These are phyloP conservation scores for Leccinum brunneo-olivaceum DNA, from an alignment of 1,284 basidiomycete genomes.

Conservation along the genomic window DNA sequence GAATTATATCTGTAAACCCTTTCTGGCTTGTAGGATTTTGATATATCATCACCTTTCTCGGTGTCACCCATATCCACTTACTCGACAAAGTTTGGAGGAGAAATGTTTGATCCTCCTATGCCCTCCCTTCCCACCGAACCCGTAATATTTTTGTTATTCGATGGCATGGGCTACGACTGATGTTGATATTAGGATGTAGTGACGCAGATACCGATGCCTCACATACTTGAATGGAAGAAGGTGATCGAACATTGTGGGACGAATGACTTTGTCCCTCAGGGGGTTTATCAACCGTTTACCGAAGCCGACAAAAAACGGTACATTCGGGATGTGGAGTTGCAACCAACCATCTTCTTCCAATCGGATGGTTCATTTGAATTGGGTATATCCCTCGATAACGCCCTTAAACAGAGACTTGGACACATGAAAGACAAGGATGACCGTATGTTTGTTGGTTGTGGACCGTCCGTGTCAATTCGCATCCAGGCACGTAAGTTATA, in stretches of 20 bases:
- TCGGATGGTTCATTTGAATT: conserved; percentile 43
- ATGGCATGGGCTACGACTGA: conserved; percentile 6
- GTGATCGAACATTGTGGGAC: conserved; percentile 22
- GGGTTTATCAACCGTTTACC: conserved; percentile 65
- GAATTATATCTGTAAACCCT: neutral
- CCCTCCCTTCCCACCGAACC: conserved; percentile 2
- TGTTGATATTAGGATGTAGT: conserved; percentile 16
- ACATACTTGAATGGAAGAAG: conserved; percentile 25
- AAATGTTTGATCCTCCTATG: neutral
- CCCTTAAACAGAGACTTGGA: conserved; percentile 37
- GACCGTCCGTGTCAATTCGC: conserved; percentile 71
- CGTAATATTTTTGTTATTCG: conserved; percentile 10
- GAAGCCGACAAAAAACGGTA: conserved; percentile 67
- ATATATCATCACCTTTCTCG: conserved; percentile 5
- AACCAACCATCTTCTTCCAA: conserved; percentile 57
- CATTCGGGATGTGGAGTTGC: conserved; percentile 58
- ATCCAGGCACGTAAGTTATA: conserved; percentile 47
- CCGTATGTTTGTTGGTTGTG: conserved; percentile 57
- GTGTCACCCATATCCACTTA: conserved; percentile 12
- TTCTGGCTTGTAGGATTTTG: conserved; percentile 8
- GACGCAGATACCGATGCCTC: conserved; percentile 21
- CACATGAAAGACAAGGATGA: conserved; percentile 48
- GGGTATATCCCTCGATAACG: conserved; percentile 55
- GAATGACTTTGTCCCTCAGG: conserved; percentile 54
- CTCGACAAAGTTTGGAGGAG: conserved; percentile 5